Evolutionary conservation across 140 eudicot species (phyloP), one percentile per base, ranked within the genome.

Genomic region (Senecio squalidus): DNA sequence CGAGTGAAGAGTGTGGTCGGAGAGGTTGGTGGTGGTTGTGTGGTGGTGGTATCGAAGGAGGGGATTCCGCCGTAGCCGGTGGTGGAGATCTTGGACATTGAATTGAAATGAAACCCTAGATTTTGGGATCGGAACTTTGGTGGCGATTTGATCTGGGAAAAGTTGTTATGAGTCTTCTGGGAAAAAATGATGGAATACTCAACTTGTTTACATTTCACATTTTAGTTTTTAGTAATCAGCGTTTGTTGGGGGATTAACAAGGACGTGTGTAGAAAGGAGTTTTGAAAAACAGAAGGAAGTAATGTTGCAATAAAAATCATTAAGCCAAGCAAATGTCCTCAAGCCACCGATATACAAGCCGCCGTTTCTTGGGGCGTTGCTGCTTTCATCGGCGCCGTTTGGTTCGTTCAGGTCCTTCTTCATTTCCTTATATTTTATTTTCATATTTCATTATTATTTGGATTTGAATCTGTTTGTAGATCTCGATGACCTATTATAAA

Each of bases 321-420:
- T 31, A 71, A 56, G 46, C 86, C 87, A 16, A 43, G 47, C 1
- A 33, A 51, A 13, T 84, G 79, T 23, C 81, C 75, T 24, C 86
- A 82, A 66, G 11, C 86, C 73, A 70, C 80, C 53, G 95, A 84
- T 52, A 14, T 89, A 24, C 84, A 86, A 71, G 89, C 97, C 26
- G 94, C 97, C 76, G 87, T 74, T 31, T 75, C 70, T 25, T 89
- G 97, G 97, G 97, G 97, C 67, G 84, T 76, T 68, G 94, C 93
- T 66, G 97, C 95, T 69, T 67, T 71, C 70, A 27, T 94, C 62
- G 49, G 73, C 56, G 97, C 83, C 39, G 46, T 85, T 72, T 89
- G 79, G 72, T 13, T 89, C 50, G 79, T 89, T 64, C 97, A 89
- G 95, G 97, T 89, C 71, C 31, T 8, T 21, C 36, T 1, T 22